Conservation (phyloP, 1,284 basidiomycete genomes). For the Malassezia yamatoensis region DNA sequence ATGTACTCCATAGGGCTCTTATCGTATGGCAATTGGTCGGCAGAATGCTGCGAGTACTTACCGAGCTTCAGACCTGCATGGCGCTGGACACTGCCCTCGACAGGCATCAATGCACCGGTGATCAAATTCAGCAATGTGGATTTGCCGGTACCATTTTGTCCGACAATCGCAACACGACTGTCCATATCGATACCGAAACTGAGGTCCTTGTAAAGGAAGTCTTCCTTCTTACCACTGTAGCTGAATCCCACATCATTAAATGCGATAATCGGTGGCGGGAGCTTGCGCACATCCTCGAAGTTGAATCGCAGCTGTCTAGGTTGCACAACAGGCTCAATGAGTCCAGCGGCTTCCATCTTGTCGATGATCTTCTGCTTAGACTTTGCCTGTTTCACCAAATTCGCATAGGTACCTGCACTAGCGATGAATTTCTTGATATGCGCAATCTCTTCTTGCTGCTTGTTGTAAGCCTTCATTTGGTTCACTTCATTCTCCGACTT, state of each 20-base stretch:
- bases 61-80: constrained; percentile 84
- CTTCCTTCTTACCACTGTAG: constrained; percentile 76
- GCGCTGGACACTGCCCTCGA: constrained; percentile 73
- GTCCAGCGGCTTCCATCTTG: constrained; percentile 99
- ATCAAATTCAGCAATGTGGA: constrained; percentile 94
- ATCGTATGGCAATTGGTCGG: constrained; percentile 94
- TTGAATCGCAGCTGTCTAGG: constrained; percentile 73
- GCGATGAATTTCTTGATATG: constrained; percentile 98
- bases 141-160: constrained; percentile 95
- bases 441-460: constrained; percentile 95
- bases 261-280: constrained; percentile 93
- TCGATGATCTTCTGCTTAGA: constrained; percentile 96
- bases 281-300: constrained; percentile 86
- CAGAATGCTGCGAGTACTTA: constrained; percentile 88
- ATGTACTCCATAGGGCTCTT: constrained; percentile 89
- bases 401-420: constrained; percentile 95
- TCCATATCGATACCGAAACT: constrained; percentile 82
- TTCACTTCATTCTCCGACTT: constrained; percentile 96
- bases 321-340: constrained; percentile 76
- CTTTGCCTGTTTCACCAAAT: constrained; percentile 95
- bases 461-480: constrained; percentile 96
- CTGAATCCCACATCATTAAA: constrained; percentile 90
- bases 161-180: constrained; percentile 88
- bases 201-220: constrained; percentile 77
- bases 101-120: constrained; percentile 70